phyloP scores from a whole-genome alignment of 495 filamentous ascomycete species.

The Lepidopterella palustris region DNA sequence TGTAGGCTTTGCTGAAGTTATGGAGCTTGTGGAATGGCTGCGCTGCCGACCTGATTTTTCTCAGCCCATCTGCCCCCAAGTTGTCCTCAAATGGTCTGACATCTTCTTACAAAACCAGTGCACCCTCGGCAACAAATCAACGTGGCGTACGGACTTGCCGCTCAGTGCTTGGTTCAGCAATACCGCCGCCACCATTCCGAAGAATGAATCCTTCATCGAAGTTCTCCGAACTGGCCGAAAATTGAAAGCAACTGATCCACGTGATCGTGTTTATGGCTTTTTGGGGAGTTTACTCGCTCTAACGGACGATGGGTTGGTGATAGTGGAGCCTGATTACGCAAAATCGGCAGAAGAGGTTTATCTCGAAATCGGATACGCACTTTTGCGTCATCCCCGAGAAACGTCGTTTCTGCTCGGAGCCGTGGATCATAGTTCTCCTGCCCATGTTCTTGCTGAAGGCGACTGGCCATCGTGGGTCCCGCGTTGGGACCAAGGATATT shows the following conservation, averaged over 20 bases:
- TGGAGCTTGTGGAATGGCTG: not conserved
- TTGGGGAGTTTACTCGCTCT: not conserved
- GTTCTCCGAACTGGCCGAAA: not conserved
- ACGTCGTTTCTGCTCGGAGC: not conserved
- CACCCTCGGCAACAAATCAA: not conserved
- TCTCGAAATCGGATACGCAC: not conserved
- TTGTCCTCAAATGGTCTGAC: not conserved
- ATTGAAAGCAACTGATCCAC: not conserved
- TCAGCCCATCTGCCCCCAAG: not conserved
- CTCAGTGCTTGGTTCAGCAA: no score
- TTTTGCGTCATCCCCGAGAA: not conserved
- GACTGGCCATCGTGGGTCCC: not conserved
- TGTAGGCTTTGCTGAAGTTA: not conserved
- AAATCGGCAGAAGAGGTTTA: not conserved
- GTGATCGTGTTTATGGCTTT: not conserved
- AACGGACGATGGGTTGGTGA: not conserved
- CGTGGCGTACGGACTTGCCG: not conserved
- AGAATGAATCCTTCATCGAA: not conserved
- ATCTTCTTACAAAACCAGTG: not conserved
- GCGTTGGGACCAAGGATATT: not conserved
- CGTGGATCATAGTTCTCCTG: not conserved
- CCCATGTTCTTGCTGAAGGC: not conserved
- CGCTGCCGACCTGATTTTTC: not conserved
- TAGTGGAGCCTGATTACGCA: not conserved
- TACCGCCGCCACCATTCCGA: not conserved